phyloP scores from a whole-genome alignment of 495 filamentous ascomycete genomes.

The Hyphodiscus hymeniophilus region DNA sequence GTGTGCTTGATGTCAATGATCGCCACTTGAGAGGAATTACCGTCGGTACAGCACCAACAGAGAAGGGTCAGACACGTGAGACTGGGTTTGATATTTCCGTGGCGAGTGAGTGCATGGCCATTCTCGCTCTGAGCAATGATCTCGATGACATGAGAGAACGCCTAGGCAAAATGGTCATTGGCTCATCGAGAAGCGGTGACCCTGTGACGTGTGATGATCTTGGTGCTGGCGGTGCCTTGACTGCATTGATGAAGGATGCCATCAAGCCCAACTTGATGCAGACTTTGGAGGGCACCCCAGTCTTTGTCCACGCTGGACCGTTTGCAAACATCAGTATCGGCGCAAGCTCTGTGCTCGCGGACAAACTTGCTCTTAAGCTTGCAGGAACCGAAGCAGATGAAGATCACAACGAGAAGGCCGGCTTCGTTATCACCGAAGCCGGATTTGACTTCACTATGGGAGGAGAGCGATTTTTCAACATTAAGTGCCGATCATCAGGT shows the following conservation, averaged over 20 bases:
- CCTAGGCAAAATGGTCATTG: conserved; percentile 94
- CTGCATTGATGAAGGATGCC: conserved; percentile 93
- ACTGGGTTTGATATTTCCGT: conserved; percentile 98
- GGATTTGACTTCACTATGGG: conserved; percentile 99
- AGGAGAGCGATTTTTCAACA: conserved; percentile 99
- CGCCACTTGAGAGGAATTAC: conserved; percentile 83
- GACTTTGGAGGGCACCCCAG: conserved; percentile 91
- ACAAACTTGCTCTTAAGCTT: conserved; percentile 91
- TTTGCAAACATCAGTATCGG: conserved; percentile 99
- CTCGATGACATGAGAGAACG: conserved; percentile 88
- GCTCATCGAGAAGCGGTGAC: conserved; percentile 73
- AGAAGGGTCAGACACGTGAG: conserved; percentile 75
- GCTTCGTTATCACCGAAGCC: conserved; percentile 95
- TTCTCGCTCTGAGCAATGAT: conserved; percentile 84
- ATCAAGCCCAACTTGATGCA: conserved; percentile 99
- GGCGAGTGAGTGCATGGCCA: conserved; percentile 96
- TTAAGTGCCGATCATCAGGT: conserved; percentile 94
- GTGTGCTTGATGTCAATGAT: conserved; percentile 96
- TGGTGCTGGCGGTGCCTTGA: conserved; percentile 83
- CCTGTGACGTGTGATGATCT: conserved; percentile 95
- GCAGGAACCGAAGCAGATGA: conserved; percentile 95
- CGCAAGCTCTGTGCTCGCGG: conserved; percentile 87
- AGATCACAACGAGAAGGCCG: conserved; percentile 72
- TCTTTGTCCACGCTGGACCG: conserved; percentile 93
- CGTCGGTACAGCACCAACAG: conserved; percentile 77